A percentile compares a stretch with the other conserved stretches of the same genome.
Evolutionary conservation across 1,284 basidiomycete genomes (phyloP).

Genomic region (Malassezia psittaci): DNA sequence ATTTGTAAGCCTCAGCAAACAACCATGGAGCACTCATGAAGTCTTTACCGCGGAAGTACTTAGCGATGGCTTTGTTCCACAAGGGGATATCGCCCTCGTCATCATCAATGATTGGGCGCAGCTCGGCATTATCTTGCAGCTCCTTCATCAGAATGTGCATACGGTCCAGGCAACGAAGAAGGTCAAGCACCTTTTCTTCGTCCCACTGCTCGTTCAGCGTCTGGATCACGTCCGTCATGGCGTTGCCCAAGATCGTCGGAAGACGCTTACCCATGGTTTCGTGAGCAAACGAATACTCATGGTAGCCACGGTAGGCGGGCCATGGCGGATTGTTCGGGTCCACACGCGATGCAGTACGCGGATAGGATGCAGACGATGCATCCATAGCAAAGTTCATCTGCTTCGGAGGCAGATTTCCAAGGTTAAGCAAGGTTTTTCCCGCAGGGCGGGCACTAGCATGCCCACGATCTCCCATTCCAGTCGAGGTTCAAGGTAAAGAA

Average conservation of each 20-base stretch:
- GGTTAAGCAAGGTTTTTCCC: constrained; percentile 44
- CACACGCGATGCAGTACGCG: constrained; percentile 17
- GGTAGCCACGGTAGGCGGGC: constrained; percentile 77
- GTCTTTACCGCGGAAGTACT: constrained; percentile 82
- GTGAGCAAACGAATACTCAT: constrained; percentile 88
- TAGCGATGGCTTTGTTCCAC: constrained; percentile 70
- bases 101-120: constrained; percentile 75
- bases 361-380: constrained; percentile 6
- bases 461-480: constrained; percentile 29
- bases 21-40: constrained; percentile 67
- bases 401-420: constrained; percentile 47
- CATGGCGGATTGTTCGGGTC: constrained; percentile 91
- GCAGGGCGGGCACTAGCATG: constrained; percentile 43
- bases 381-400: constrained; percentile 29
- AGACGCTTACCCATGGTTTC: constrained; percentile 73
- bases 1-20: constrained; percentile 88
- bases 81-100: constrained; percentile 84
- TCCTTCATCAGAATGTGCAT: constrained; percentile 49
- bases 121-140: constrained; percentile 47
- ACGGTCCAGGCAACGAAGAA: constrained; percentile 68
- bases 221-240: constrained; percentile 79
- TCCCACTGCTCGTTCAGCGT: constrained; percentile 68
- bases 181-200: constrained; percentile 76
- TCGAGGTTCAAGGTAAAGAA: neutral
- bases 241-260: constrained; percentile 90